Evolutionary conservation across 495 filamentous ascomycete genomes (phyloP), one percentile per base, ranked within the genome.

Genomic region (Penicillium paxilli): DNA sequence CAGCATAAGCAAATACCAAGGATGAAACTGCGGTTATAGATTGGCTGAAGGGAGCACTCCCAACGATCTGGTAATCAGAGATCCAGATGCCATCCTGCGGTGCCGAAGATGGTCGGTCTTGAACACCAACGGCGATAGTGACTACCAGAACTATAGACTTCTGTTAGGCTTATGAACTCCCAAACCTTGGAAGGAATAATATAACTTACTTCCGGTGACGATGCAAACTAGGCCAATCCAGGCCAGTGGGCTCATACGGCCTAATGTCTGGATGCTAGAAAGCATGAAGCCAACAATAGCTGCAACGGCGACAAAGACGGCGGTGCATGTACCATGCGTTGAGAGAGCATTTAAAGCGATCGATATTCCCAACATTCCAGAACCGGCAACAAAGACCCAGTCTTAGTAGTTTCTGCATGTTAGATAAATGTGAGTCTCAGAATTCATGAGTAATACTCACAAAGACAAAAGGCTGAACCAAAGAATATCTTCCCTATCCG

Each of bases 311-410:
- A 74, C 69, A 48, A 71, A 78, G 38, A 65, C 60, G 2, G 72
- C 80, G 4, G 86, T 86, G 63, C 90, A 93, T 1, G 77, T 70
- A 2, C 70, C 83, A 64, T 89, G 80, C 1, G 78, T 67, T 0
- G 87, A 85, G 30, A 92, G 67, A 12, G 78, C 80, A 40, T 86
- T 86, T 55, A 91, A 74, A 57, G 80, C 83, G 63, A 92, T 90
- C 4, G 82, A 83, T 55, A 90, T 86, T 0, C 85, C 83, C 16
- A 92, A 74, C 57, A 91, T 82, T 55, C 64, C 74, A 23, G 70
- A 72, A 8, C 71, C 74, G 12, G 65, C 58, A 24, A 71, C 60
- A 40, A 77, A 73, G 33, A 71, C 65, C 65, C 67, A 72, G 51
- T 67, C 70, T n/a, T 93, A 82, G 14, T 73, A 80, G 56, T 79